phyloP scores from a whole-genome alignment of 805 yeast genomes.

The Candida boleticola region DNA sequence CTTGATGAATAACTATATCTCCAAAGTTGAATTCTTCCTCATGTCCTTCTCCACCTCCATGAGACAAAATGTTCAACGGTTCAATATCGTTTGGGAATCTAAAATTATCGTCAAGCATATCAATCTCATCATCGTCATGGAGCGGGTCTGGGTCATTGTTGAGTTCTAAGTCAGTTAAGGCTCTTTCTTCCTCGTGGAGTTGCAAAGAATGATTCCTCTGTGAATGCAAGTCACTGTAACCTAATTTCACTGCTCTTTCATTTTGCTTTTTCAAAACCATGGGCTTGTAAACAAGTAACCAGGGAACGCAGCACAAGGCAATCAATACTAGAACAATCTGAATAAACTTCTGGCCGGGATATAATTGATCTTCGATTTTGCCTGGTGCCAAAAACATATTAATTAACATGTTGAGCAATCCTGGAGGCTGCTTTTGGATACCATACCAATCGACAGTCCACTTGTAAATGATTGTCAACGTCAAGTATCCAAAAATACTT shows the following conservation, averaged over 20 bases:
- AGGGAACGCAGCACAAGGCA: conserved; percentile 73
- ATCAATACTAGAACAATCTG: conserved; percentile 56
- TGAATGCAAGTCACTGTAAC: conserved; percentile 37
- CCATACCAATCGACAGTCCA: conserved; percentile 73
- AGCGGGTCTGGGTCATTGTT: conserved; percentile 13
- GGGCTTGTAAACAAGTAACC: conserved; percentile 69
- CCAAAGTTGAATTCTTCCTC: conserved; percentile 47
- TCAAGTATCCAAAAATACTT: conserved; percentile 69
- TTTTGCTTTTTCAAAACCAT: conserved; percentile 40
- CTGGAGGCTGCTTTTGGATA: conserved; percentile 64
- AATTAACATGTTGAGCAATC: conserved; percentile 70
- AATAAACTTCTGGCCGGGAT: conserved; percentile 60
- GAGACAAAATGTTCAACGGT: conserved; percentile 25
- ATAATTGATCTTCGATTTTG: conserved; percentile 59
- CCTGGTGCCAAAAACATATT: conserved; percentile 78
- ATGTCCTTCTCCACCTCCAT: conserved; percentile 19
- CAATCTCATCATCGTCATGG: conserved; percentile 14
- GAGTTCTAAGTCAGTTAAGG: conserved; percentile 14
- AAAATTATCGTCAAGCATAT: conserved; percentile 25
- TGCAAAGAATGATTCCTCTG: conserved; percentile 28
- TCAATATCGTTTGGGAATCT: conserved; percentile 41
- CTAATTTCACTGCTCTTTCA: conserved; percentile 32
- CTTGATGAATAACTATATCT: conserved; percentile 75
- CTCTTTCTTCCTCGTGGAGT: conserved; percentile 42
- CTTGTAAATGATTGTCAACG: conserved; percentile 66